Conservation (phyloP, 805 yeast species). For the Hagleromyces aurorensis region DNA sequence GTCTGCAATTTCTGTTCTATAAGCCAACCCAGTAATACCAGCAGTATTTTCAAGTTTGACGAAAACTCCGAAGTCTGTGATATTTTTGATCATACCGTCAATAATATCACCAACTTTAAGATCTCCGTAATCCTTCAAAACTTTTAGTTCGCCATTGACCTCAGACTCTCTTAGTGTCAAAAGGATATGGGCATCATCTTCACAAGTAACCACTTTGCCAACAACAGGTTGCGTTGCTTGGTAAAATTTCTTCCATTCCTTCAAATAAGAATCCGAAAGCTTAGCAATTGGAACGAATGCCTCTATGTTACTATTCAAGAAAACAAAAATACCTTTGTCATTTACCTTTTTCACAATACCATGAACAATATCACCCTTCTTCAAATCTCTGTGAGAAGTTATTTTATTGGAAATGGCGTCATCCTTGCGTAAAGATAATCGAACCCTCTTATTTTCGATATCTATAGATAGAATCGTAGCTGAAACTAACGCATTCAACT, state of each 20-base stretch:
- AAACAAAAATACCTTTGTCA: constrained; percentile 69
- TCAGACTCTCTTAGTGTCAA: constrained; percentile 77
- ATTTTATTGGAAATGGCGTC: constrained; percentile 45
- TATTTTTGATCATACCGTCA: constrained; percentile 72
- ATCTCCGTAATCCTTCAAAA: constrained; percentile 56
- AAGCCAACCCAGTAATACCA: constrained; percentile 80
- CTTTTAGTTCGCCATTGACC: constrained; percentile 58
- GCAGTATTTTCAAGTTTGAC: constrained; percentile 69
- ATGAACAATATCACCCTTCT: constrained; percentile 63
- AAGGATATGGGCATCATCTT: constrained; percentile 55
- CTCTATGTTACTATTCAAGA: constrained; percentile 59
- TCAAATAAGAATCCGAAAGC: constrained; percentile 70
- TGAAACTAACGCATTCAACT: constrained; percentile 43
- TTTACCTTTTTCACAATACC: constrained; percentile 76
- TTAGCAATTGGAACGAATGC: constrained; percentile 80
- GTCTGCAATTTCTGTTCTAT: constrained; percentile 76
- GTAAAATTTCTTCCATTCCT: constrained; percentile 82
- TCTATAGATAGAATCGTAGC: constrained; percentile 43
- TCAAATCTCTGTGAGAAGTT: constrained; percentile 42
- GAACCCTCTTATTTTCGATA: constrained; percentile 40
- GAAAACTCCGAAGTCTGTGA: constrained; percentile 87
- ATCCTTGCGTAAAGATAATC: constrained; percentile 53
- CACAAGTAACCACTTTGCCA: constrained; percentile 63
- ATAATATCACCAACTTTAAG: constrained; percentile 59
- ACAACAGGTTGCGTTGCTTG: constrained; percentile 61